Conservation (phyloP, 305 asterid species). For the Salvia sclarea region DNA sequence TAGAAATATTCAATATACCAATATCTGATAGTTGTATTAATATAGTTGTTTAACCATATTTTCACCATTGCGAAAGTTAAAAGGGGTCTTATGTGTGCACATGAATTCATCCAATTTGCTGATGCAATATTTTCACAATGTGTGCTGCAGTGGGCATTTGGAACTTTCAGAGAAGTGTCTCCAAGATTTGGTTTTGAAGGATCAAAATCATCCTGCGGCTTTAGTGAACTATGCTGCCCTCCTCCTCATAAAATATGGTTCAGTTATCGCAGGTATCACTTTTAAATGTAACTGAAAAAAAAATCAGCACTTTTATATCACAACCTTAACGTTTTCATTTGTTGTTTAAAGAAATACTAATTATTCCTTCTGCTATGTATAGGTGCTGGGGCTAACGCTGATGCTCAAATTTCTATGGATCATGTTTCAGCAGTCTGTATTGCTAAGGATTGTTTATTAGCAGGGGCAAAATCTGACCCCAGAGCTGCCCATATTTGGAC, state of each 20-base stretch:
- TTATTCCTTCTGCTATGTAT: conserved; percentile 13
- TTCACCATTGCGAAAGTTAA: not conserved
- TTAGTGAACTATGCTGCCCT: conserved; percentile 83
- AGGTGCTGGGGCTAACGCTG: conserved; percentile 86
- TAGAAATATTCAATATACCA: conserved; percentile 4
- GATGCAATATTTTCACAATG: conserved; percentile 31
- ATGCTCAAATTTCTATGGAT: conserved; percentile 49
- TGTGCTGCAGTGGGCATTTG: conserved; percentile 65
- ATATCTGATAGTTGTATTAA: conserved; percentile 3
- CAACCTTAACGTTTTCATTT: not conserved
- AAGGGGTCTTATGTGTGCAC: not conserved
- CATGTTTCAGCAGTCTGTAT: conserved; percentile 59
- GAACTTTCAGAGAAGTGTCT: conserved; percentile 86
- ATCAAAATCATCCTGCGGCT: conserved; percentile 91
- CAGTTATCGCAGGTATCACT: conserved; percentile 69
- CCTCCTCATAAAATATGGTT: conserved; percentile 77
- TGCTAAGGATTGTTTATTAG: conserved; percentile 91
- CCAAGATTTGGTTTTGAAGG: conserved; percentile 77
- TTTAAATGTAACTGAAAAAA: conserved; percentile 9
- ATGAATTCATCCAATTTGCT: conserved; percentile 20
- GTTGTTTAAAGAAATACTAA: conserved; percentile 6
- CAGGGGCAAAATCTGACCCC: conserved; percentile 80
- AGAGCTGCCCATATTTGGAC: conserved; percentile 89
- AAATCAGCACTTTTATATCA: conserved; percentile 26
- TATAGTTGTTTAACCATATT: not conserved